Conservation (phyloP, 2,329 filamentous ascomycete genomes). For the Aspergillus flavus region DNA sequence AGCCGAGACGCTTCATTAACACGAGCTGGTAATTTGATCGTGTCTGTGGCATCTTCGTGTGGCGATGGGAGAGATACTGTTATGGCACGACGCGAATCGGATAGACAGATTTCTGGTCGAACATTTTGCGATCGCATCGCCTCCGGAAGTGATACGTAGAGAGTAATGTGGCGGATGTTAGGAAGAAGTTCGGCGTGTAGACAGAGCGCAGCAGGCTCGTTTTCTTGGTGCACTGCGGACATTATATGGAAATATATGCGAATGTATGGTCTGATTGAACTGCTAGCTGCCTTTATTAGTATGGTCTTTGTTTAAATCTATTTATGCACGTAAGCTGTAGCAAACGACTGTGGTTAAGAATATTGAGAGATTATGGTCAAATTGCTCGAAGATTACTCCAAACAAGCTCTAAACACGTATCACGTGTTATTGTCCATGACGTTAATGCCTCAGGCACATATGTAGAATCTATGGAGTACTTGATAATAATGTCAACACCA, state of each 20-base stretch:
- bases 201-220: slow-evolving; percentile 27
- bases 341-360: neutral
- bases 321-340: neutral
- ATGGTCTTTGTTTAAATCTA: neutral
- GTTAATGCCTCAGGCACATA: neutral
- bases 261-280: neutral
- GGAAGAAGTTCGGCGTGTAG: slow-evolving; percentile 64
- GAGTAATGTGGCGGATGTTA: slow-evolving; percentile 62
- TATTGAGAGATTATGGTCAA: neutral
- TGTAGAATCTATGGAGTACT: neutral
- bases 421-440: neutral
- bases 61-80: slow-evolving; percentile 39
- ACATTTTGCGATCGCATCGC: slow-evolving; percentile 11
- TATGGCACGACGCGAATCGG: slow-evolving; percentile 38
- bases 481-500: no score
- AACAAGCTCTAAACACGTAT: neutral
- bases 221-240: slow-evolving; percentile 1
- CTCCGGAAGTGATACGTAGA: slow-evolving; percentile 54
- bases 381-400: no score
- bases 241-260: neutral
- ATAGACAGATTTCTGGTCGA: slow-evolving; percentile 31
- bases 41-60: slow-evolving; percentile 30
- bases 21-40: slow-evolving; percentile 53
- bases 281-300: neutral
- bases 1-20: slow-evolving; percentile 33